Evolutionary conservation across 2,329 filamentous ascomycete genomes (phyloP).

Genomic region (Leptodontidium sp.): DNA sequence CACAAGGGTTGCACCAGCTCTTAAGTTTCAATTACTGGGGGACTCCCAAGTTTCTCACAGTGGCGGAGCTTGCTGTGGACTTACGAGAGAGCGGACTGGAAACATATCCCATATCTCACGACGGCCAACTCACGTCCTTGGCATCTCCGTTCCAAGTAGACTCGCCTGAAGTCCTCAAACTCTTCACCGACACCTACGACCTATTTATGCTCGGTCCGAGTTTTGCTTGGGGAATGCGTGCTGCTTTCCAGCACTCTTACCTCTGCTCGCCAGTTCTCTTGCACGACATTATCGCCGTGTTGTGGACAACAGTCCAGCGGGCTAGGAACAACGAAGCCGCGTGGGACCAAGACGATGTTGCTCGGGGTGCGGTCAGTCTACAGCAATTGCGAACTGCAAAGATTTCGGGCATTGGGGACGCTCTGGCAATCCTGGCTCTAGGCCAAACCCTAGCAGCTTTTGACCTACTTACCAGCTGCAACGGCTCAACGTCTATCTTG

Average conservation of each 20-base stretch:
- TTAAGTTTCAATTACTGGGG: not conserved
- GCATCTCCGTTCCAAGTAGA: slow-evolving; percentile 9
- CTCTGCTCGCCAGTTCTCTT: slow-evolving; percentile 5
- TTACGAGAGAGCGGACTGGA: not conserved
- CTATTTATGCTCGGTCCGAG: slow-evolving; percentile 10
- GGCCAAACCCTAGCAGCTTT: slow-evolving; percentile 8
- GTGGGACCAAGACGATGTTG: slow-evolving; percentile 8
- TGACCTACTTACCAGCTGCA: slow-evolving; percentile 11
- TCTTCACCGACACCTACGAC: slow-evolving; percentile 8
- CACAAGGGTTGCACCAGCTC: not conserved
- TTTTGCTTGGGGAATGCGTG: slow-evolving; percentile 9
- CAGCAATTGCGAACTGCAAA: slow-evolving; percentile 7
- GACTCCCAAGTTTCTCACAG: slow-evolving; percentile 1
- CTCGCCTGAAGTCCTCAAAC: slow-evolving; percentile 12
- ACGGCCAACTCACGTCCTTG: not conserved
- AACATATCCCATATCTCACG: not conserved
- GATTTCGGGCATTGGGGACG: not conserved
- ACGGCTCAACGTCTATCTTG: slow-evolving; percentile 6
- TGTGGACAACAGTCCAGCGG: slow-evolving; percentile 11
- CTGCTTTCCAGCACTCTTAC: slow-evolving; percentile 2
- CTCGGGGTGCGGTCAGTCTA: not conserved
- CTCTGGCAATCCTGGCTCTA: slow-evolving; percentile 4
- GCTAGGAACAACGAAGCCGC: slow-evolving; percentile 8
- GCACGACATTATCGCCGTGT: slow-evolving; percentile 12
- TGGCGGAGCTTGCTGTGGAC: slow-evolving; percentile 11